Conservation (phyloP, 2,329 filamentous ascomycete genomes). For the Neopestalotiopsis rosae region DNA sequence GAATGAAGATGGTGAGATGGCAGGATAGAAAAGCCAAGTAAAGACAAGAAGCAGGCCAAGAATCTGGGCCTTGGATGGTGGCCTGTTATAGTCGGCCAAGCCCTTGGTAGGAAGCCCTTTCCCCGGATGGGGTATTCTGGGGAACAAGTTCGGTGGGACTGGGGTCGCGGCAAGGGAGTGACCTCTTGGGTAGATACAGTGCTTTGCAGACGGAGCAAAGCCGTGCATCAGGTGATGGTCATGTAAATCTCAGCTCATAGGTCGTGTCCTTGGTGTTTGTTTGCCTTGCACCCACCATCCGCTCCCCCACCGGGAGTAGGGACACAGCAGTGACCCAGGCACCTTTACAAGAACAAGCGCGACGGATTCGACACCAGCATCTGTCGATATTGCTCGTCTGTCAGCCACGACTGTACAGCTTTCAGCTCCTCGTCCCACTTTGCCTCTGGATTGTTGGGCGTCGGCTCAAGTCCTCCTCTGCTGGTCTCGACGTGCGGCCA, state of each 20-base stretch:
- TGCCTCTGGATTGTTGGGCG: neutral
- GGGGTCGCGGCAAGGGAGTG: neutral
- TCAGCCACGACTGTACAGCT: neutral
- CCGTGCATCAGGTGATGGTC: neutral
- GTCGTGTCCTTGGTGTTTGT: neutral
- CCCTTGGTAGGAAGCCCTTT: neutral
- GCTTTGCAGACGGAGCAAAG: neutral
- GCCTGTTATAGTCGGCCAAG: neutral
- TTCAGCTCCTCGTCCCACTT: neutral
- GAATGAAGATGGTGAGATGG: neutral
- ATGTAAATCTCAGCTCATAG: too few relatives aligned
- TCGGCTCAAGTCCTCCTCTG: conserved; percentile 4
- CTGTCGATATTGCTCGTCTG: neutral
- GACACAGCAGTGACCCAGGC: too few relatives aligned
- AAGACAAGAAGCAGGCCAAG: neutral
- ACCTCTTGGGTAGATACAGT: neutral
- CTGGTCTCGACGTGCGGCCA: conserved; percentile 4
- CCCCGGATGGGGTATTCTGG: neutral
- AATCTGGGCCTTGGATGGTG: neutral
- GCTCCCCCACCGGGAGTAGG: neutral
- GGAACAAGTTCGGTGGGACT: neutral
- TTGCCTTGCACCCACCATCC: neutral
- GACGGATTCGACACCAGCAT: neutral
- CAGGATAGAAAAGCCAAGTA: neutral
- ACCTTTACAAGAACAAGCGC: neutral